These are phyloP conservation scores for Selaginella moellendorffii DNA, from an alignment of 75 land plant species.

Conservation along the genomic window DNA sequence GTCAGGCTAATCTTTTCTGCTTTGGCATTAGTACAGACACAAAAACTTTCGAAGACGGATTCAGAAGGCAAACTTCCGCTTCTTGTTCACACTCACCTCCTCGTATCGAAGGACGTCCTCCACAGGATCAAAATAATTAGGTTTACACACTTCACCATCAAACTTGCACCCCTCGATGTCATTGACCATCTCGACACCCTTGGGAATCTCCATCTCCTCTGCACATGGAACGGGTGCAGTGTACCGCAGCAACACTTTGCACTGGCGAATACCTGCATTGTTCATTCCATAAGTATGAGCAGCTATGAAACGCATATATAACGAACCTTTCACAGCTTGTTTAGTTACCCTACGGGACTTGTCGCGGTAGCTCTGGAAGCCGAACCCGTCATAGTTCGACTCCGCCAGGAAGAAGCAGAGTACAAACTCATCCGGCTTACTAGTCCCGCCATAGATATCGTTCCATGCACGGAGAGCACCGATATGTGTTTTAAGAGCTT, in stretches of 20 bases:
- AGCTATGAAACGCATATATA: neutral
- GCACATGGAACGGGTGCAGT: neutral
- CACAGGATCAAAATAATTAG: neutral
- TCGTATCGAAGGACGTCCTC: neutral
- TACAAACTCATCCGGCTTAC: neutral
- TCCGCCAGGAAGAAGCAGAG: neutral
- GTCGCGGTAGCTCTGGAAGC: neutral
- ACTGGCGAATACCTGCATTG: neutral
- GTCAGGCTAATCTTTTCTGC: too few relatives aligned
- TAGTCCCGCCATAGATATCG: neutral
- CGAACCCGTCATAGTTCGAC: neutral
- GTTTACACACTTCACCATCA: neutral
- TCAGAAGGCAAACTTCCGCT: too few relatives aligned
- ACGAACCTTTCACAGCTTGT: neutral
- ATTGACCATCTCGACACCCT: neutral
- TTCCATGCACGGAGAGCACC: neutral
- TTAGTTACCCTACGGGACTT: neutral
- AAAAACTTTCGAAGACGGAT: too few relatives aligned
- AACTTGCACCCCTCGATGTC: neutral
- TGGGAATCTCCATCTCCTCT: neutral
- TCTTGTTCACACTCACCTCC: too few relatives aligned
- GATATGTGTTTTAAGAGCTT: neutral
- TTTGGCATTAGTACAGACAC: too few relatives aligned
- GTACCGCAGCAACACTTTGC: neutral
- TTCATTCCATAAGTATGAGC: neutral